Base-by-base conservation (phyloP, 768 basidiomycete genomes). In the Leccinum broughii region DNA sequence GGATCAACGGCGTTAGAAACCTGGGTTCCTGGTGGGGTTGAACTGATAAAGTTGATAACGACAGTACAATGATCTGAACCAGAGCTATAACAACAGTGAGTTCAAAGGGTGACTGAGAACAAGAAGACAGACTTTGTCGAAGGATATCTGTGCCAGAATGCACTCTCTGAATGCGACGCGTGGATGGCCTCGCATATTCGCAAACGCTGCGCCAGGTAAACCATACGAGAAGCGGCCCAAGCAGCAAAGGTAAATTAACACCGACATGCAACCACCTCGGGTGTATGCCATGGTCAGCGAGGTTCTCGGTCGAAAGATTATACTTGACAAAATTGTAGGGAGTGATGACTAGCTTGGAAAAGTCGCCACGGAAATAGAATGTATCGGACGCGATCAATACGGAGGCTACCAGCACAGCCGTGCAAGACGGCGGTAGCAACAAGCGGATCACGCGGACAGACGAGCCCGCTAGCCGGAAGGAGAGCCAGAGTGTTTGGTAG, bases 1-100 rank as follows among this genome's bases (percentile, higher is more conserved):
- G 67, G 30, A 79, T 59, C 20, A 79, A 65, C 3, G 78, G 78
- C 0, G 51, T 68, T 24, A 79, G 65, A 55, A 79, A 78, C 30
- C 78, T 73, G 0, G 75, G 72, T 61, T 79, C 78, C 57, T 79
- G 76, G 44, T 79, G 77, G 0, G 77, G 76, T 34, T 76, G 74
- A 37, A 67, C 50, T 2, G 76, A 78, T 20, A 79, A 57, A 8
- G 72, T 52, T 6, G 59, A 62, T 17, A 76, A 55, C 1, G 76
- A 72, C 11, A 70, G 52, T 34, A 74, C 20, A 14, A 77, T 62
- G 13, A 75, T 69, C 57, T 72, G 70, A 11, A 71, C 54, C 35
- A 71, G 64, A 10, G 71, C 75, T 78, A 22, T n/a, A 13, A 59
- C 14, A 34, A 56, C 22, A 26, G 17, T 69, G 11, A 64, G 56